Conservation (phyloP, 2,329 filamentous ascomycete genomes). For the Talaromyces islandicus region DNA sequence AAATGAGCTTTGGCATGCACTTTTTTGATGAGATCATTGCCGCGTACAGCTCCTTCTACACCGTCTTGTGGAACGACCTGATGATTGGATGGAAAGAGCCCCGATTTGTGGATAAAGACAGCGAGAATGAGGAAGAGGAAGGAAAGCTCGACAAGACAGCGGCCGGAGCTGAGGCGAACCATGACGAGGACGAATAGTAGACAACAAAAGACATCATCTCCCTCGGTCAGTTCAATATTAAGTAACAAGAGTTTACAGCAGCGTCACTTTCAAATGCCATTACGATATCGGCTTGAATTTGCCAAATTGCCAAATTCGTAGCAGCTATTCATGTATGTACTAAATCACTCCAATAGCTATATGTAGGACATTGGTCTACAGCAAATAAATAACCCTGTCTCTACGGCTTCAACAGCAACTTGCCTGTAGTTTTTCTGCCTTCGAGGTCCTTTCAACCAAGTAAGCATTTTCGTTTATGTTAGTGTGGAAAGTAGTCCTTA, state of each 20-base stretch:
- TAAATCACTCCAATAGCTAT: background rate
- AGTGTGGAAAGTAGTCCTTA: slow-evolving; percentile 17
- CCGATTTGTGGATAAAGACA: slow-evolving; percentile 8
- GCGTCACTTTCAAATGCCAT: background rate
- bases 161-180: background rate
- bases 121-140: slow-evolving; percentile 11
- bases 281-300: background rate
- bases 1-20: slow-evolving; percentile 54
- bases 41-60: slow-evolving; percentile 58
- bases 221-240: background rate
- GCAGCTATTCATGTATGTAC: background rate
- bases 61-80: slow-evolving; percentile 61
- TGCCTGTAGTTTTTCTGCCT: slow-evolving; percentile 75
- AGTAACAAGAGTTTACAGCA: background rate
- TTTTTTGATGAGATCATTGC: slow-evolving; percentile 58
- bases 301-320: background rate
- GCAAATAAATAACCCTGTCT: background rate
- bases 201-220: background rate
- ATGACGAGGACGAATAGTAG: background rate
- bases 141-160: slow-evolving; percentile 5
- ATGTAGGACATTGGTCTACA: background rate
- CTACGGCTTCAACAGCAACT: slow-evolving; percentile 64
- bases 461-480: slow-evolving; percentile 1
- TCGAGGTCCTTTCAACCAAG: slow-evolving; percentile 58
- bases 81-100: slow-evolving; percentile 63